A percentile compares a stretch with the other conserved stretches of the same genome.
Conservation (phyloP, 192 early-diverging fungal species). For the Gamsiella multidivaricata region DNA sequence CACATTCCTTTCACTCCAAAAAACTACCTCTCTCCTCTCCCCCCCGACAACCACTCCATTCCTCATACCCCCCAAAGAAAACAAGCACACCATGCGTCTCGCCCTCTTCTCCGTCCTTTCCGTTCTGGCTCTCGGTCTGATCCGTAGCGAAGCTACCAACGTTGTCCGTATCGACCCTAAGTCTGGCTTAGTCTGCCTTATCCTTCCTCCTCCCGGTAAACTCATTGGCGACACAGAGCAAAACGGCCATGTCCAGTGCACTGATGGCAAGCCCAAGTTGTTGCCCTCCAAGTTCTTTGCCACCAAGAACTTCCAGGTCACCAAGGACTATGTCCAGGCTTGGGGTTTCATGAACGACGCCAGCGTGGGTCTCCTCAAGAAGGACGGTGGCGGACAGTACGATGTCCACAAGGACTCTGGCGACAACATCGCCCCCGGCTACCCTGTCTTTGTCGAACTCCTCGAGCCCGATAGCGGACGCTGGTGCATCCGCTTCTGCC, state of each 20-base stretch:
- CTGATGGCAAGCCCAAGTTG: slow-evolving; percentile 35
- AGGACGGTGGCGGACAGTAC: slow-evolving; percentile 62
- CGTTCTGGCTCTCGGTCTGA: slow-evolving; percentile 3
- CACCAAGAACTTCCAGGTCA: slow-evolving; percentile 42
- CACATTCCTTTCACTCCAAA: no score
- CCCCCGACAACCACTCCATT: not conserved
- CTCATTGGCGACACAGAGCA: slow-evolving; percentile 21
- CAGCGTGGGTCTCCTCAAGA: slow-evolving; percentile 31
- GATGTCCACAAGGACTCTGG: slow-evolving; percentile 53
- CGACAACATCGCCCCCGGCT: slow-evolving; percentile 44
- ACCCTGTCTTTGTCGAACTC: slow-evolving; percentile 59
- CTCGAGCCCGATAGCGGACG: slow-evolving; percentile 54
- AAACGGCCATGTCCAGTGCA: slow-evolving; percentile 26
- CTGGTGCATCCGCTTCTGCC: slow-evolving; percentile 62
- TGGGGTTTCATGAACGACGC: slow-evolving; percentile 55
- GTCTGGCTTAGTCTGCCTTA: slow-evolving; percentile 10
- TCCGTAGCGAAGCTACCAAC: slow-evolving; percentile 7
- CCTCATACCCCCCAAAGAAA: not conserved
- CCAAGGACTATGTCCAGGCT: slow-evolving; percentile 53
- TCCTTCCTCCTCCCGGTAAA: slow-evolving; percentile 20
- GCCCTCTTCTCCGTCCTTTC: slow-evolving; percentile 19
- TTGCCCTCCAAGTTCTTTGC: slow-evolving; percentile 51
- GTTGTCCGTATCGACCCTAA: slow-evolving; percentile 15
- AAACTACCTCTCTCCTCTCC: not conserved
- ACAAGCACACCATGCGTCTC: slow-evolving; percentile 11